Evolutionary conservation across 2,329 filamentous ascomycete genomes (phyloP), one percentile per base, ranked within the genome.

Genomic region (Clarireedia monteithiana): DNA sequence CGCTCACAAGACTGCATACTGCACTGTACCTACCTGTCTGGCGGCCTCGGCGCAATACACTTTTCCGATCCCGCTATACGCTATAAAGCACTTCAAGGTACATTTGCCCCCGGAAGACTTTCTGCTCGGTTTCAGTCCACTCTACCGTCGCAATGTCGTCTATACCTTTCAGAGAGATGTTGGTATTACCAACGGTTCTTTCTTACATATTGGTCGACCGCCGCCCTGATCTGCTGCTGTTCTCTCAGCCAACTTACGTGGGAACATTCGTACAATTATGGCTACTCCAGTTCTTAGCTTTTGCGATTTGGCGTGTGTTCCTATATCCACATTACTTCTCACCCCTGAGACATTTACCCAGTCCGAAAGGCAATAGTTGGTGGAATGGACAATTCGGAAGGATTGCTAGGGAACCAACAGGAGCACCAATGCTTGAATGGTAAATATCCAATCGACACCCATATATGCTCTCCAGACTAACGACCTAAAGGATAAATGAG

Each of bases 241-340:
- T 55, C 48, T 63, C 62, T 14, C 55, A 50, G 17, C 63, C 64
- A 6, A 61, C 68, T 6, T 71, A 71, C 39, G 44, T 73, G 4
- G 69, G 69, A 50, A 77, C 74, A 6, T 69, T 71, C 3, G 6
- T 69, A 0, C 63, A 70, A n/a, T 56, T 78, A 2, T 77, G 74
- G 59, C 36, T 70, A 7, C 23, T 72, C 1, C 66, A 71, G 48
- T 63, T 73, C 24, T 42, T 71, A 3, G 53, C 65, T 1, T 72
- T 69, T 60, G 63, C 63, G 3, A 61, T 69, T 26, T 82, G 73
- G 69, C 66, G 55, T 5, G 64, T 79, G 0, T 50, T 83, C 9
- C 62, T 86, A 45, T 85, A 82, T 63, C 84, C 83, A 3, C 69
- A 74, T 36, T 79, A 75, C 58, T 71, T 86, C 58, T 83, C 77